Evolutionary conservation across 345 rosid species (phyloP), one percentile per base, ranked within the genome.

Genomic region (Psidium friedrichsthalianum): DNA sequence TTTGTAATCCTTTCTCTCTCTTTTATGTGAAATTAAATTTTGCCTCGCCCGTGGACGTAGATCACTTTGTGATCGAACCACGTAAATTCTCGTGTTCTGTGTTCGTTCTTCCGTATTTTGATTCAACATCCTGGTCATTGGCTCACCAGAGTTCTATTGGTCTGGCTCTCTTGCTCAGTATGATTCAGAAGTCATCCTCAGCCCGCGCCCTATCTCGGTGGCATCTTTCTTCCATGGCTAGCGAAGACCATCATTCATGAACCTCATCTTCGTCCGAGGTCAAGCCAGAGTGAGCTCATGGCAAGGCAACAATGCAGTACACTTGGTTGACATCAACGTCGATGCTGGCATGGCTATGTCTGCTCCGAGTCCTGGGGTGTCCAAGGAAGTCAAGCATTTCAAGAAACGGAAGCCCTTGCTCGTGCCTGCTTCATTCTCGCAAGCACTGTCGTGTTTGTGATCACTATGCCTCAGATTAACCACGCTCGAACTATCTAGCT

Each of bases 391-490:
- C 58, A 93, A 92, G 84, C 92, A 92, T 86, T 93, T 88, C 86
- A 91, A 93, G 88, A 95, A 93, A 76, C 92, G 98, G 99, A 15
- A 88, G 22, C 24, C 94, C 69, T 93, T 98, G 98, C 89, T 96
- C 58, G 88, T 96, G 53, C 98, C 3, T 88, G 87, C 88, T 93
- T 95, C 85, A 93, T 94, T 5, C 16, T 92, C 8, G 95, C 95
- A 27, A 96, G 94, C 83, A 88, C 89, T 21, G 56, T 90, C 76
- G 84, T 96, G 89, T 91, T 96, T 64, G 85, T 93, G 51, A 88
- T 96, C 89, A 95, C 98, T 85, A 96, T 96, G 99, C 36, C 36
- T 36, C 36, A 36, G 36, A 36, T 36, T 36, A 36, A 36, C 3
- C 36, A 3, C 3, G 36, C 36, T 36, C 36, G 36, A 36, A 36